phyloP scores from a whole-genome alignment of 73 alveolate genomes.

The Paramecium octaurelia region DNA sequence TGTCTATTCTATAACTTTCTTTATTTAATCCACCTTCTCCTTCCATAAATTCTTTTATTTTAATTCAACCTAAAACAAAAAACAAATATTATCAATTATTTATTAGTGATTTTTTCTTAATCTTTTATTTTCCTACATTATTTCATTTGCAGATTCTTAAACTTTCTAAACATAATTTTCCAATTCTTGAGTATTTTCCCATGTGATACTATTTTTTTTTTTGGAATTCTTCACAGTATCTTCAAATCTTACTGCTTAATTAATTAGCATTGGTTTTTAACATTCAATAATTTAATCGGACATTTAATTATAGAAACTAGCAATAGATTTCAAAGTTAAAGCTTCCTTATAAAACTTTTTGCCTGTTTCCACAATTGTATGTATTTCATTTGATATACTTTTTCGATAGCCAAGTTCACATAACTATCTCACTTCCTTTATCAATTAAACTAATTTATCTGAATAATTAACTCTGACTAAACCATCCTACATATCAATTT shows the following conservation, averaged over 20 bases:
- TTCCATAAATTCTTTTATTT: conserved; percentile 93
- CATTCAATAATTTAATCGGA: conserved; percentile 94
- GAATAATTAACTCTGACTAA: conserved; percentile 92
- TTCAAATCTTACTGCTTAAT: conserved; percentile 93
- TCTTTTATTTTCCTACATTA: conserved; percentile 92
- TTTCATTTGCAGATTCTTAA: conserved; percentile 91
- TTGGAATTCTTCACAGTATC: conserved; percentile 77
- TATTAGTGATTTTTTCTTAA: conserved; percentile 90
- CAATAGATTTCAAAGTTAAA: conserved; percentile 84
- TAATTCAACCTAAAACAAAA: conserved; percentile 86
- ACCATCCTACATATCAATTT: conserved; percentile 93
- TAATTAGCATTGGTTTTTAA: conserved; percentile 92
- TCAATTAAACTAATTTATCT: conserved; percentile 89
- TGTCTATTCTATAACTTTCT: conserved; percentile 80
- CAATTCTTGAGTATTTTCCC: conserved; percentile 87
- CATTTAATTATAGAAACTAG: conserved; percentile 96
- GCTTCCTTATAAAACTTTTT: conserved; percentile 96
- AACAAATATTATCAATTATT: conserved; percentile 82
- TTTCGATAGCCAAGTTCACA: conserved; percentile 92
- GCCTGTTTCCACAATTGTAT: conserved; percentile 83
- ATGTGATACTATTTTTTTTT: conserved; percentile 77
- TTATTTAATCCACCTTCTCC: conserved; percentile 86
- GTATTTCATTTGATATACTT: conserved; percentile 73
- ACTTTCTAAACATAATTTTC: conserved; percentile 90
- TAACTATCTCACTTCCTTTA: conserved; percentile 93